A percentile compares a stretch with the other conserved stretches of the same genome.
Conservation (phyloP, 768 basidiomycete genomes). For the Panaeolus cyanescens region DNA sequence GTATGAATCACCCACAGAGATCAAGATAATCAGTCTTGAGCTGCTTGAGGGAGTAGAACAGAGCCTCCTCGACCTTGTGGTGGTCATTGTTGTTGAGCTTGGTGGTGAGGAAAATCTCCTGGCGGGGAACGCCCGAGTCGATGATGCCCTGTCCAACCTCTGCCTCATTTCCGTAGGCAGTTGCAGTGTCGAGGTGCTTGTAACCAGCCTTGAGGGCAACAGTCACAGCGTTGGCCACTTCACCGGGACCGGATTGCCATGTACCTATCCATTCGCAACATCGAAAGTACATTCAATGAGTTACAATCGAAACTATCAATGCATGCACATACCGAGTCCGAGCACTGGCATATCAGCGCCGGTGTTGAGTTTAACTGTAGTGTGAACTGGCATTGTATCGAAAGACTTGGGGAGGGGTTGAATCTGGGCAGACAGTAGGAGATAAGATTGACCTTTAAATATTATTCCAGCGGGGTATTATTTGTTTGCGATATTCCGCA, state of each 20-base stretch:
- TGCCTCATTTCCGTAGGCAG: constrained; percentile 71
- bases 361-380: constrained; percentile 67
- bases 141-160: constrained; percentile 85
- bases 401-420: not conserved
- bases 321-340: constrained; percentile 52
- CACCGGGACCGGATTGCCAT: constrained; percentile 74
- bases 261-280: constrained; percentile 50
- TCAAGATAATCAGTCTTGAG: constrained; percentile 81
- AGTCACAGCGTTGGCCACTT: constrained; percentile 74
- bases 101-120: constrained; percentile 79
- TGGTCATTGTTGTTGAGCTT: constrained; percentile 72
- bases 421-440: not conserved
- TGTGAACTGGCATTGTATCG: constrained; percentile 48
- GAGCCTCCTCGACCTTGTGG: constrained; percentile 54
- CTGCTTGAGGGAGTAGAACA: constrained; percentile 66
- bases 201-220: constrained; percentile 76
- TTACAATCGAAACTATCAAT: not conserved
- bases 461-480: not conserved
- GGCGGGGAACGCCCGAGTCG: constrained; percentile 69
- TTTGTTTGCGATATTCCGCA: not conserved
- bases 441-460: not conserved
- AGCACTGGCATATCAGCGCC: constrained; percentile 77
- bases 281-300: not conserved
- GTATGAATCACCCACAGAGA: constrained; percentile 51
- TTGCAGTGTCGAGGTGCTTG: constrained; percentile 70